Conservation (phyloP, 768 basidiomycete genomes). For the Pisolithus tinctorius region DNA sequence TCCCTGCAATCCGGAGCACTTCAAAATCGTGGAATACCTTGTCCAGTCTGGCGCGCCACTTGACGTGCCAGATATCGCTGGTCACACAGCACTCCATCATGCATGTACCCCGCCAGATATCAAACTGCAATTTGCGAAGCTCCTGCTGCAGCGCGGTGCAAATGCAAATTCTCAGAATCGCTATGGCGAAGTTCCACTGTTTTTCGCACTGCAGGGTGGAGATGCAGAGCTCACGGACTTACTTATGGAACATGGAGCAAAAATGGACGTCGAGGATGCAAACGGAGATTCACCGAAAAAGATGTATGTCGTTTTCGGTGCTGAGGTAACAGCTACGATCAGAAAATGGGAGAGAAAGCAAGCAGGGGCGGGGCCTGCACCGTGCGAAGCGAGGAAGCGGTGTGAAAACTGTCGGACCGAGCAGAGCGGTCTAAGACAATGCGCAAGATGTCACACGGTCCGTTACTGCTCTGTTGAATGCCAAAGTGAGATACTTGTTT, state of each 20-base stretch:
- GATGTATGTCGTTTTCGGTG: conserved; percentile 31
- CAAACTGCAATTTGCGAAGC: conserved; percentile 27
- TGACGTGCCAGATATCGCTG: conserved; percentile 39
- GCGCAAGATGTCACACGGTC: conserved; percentile 37
- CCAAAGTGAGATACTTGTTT: conserved; percentile 37
- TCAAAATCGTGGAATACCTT: conserved; percentile 35
- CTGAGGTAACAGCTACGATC: conserved; percentile 38
- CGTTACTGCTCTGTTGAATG: conserved; percentile 51
- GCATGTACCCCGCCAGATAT: conserved; percentile 25
- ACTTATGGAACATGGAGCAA: conserved; percentile 45
- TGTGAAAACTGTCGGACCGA: conserved; percentile 35
- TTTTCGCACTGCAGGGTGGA: conserved; percentile 28
- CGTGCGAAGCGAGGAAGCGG: conserved; percentile 33
- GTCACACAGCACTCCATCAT: conserved; percentile 46
- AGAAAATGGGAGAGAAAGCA: conserved; percentile 43
- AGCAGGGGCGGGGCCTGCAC: conserved; percentile 32
- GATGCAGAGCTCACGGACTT: conserved; percentile 32
- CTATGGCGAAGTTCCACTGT: conserved; percentile 41
- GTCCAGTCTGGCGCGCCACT: conserved; percentile 35
- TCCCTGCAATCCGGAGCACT: conserved; percentile 18
- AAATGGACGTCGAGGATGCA: conserved; percentile 33
- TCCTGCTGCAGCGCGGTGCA: conserved; percentile 40
- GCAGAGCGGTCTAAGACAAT: conserved; percentile 32
- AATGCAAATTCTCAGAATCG: conserved; percentile 43
- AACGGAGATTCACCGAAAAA: conserved; percentile 32